Percentiles rank a stretch among this genome's conserved stretches.
These are phyloP conservation scores for Lactarius tabidus DNA, from an alignment of 768 basidiomycete species.

Conservation along the genomic window DNA sequence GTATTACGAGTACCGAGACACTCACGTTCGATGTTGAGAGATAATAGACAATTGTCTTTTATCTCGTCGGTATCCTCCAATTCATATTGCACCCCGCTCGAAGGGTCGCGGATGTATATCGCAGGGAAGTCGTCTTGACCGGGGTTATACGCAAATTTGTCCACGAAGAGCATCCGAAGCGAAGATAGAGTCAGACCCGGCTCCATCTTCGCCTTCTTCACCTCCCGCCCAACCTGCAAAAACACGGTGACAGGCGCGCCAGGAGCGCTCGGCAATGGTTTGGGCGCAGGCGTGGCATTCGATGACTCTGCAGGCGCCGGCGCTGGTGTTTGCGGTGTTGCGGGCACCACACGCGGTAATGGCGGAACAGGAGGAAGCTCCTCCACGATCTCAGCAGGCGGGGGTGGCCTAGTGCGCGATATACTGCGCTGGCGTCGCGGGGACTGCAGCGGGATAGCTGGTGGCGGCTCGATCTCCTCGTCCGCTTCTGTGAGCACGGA, in stretches of 20 bases:
- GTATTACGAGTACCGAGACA: slow-evolving; percentile 25
- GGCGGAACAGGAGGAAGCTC: slow-evolving; percentile 36
- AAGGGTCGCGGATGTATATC: slow-evolving; percentile 91
- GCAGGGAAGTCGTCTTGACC: slow-evolving; percentile 91
- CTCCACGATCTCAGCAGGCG: slow-evolving; percentile 30
- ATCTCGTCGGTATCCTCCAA: slow-evolving; percentile 93
- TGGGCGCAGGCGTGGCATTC: not conserved
- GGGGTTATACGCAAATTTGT: slow-evolving; percentile 91
- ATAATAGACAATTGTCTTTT: slow-evolving; percentile 81
- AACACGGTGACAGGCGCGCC: slow-evolving; percentile 60
- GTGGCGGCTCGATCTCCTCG: slow-evolving; percentile 43
- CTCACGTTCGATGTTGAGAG: slow-evolving; percentile 95
- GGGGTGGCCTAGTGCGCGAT: slow-evolving; percentile 26
- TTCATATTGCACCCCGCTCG: slow-evolving; percentile 92
- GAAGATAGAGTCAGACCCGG: slow-evolving; percentile 65
- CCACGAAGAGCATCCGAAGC: slow-evolving; percentile 85
- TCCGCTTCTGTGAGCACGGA: slow-evolving; percentile 72
- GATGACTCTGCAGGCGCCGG: not conserved
- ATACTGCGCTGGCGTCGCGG: slow-evolving; percentile 27
- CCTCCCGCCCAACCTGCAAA: slow-evolving; percentile 84
- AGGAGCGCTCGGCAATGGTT: slow-evolving; percentile 30
- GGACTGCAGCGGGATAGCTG: slow-evolving; percentile 22
- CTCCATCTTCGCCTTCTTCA: slow-evolving; percentile 80
- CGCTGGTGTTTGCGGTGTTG: not conserved
- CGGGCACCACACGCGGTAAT: slow-evolving; percentile 18